phyloP scores from a whole-genome alignment of 352 stramenopile genomes.

The Aphanomyces euteiches region DNA sequence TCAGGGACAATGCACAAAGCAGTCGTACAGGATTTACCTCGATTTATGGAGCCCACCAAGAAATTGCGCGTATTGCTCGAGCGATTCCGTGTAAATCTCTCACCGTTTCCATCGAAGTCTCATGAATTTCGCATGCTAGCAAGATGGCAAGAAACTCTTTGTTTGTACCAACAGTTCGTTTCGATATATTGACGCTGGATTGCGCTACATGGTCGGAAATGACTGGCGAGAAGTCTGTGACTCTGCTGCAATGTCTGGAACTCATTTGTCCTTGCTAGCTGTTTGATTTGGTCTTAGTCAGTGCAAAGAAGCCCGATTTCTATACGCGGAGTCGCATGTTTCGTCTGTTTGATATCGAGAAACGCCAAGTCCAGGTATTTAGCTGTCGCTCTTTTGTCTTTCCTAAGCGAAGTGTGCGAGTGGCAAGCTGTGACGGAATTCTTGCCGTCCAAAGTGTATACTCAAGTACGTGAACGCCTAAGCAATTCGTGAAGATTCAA shows the following conservation, averaged over 20 bases:
- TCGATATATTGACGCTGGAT: conserved; percentile 90
- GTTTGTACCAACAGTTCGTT: conserved; percentile 93
- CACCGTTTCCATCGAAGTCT: no score
- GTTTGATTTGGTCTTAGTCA: conserved; percentile 88
- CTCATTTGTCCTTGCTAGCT: conserved; percentile 38
- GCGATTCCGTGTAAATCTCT: conserved; percentile 48
- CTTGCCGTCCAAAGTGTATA: conserved; percentile 66
- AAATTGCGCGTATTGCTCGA: conserved; percentile 79
- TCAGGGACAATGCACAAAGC: conserved; percentile 89
- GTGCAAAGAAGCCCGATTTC: conserved; percentile 89
- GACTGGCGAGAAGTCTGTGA: conserved; percentile 67
- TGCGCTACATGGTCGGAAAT: conserved; percentile 90
- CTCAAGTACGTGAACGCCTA: conserved; percentile 33
- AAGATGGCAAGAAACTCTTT: conserved; percentile 87
- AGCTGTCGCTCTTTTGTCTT: no score
- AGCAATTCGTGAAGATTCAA: neutral
- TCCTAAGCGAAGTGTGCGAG: conserved; percentile 31
- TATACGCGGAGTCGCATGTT: conserved; percentile 85
- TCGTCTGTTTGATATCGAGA: conserved; percentile 57
- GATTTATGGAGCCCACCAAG: conserved; percentile 88
- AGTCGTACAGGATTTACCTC: conserved; percentile 74
- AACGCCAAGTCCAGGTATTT: conserved; percentile 60
- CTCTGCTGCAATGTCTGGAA: neutral
- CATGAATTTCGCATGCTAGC: conserved; percentile 35
- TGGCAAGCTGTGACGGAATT: conserved; percentile 68